Conservation (phyloP, 192 early-diverging fungal genomes). For the Mortierella hygrophila region DNA sequence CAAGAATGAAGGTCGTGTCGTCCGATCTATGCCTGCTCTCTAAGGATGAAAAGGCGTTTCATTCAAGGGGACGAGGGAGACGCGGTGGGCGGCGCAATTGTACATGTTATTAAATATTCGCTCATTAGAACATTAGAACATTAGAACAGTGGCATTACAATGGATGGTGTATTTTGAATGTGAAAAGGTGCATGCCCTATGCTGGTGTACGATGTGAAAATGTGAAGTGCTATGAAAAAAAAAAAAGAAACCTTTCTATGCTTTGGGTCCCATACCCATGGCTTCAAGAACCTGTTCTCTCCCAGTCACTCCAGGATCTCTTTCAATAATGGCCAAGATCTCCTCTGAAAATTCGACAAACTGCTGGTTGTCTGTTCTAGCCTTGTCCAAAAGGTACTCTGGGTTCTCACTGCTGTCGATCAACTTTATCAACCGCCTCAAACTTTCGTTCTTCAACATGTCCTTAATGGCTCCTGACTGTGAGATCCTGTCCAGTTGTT, state of each 20-base stretch:
- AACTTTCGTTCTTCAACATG: slow-evolving; percentile 38
- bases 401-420: slow-evolving; percentile 55
- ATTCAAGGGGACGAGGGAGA: not conserved
- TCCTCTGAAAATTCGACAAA: slow-evolving; percentile 54
- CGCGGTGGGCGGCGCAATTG: not conserved
- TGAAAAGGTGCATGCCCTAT: not conserved
- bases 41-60: not conserved
- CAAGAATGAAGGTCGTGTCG: slow-evolving; percentile 79
- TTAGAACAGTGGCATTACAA: no score
- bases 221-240: not conserved
- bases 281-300: slow-evolving; percentile 47
- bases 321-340: slow-evolving; percentile 32
- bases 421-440: slow-evolving; percentile 30
- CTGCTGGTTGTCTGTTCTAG: slow-evolving; percentile 38
- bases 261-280: slow-evolving; percentile 37
- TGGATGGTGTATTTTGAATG: not conserved
- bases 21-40: slow-evolving; percentile 89
- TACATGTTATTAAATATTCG: not conserved
- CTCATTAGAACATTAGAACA: not conserved
- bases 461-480: slow-evolving; percentile 34
- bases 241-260: not conserved
- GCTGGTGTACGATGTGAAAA: not conserved
- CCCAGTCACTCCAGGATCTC: slow-evolving; percentile 34
- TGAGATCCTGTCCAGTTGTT: slow-evolving; percentile 30
- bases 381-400: slow-evolving; percentile 45